phyloP scores from a whole-genome alignment of 306 rosid genomes.

The Glycyrrhiza uralensis region DNA sequence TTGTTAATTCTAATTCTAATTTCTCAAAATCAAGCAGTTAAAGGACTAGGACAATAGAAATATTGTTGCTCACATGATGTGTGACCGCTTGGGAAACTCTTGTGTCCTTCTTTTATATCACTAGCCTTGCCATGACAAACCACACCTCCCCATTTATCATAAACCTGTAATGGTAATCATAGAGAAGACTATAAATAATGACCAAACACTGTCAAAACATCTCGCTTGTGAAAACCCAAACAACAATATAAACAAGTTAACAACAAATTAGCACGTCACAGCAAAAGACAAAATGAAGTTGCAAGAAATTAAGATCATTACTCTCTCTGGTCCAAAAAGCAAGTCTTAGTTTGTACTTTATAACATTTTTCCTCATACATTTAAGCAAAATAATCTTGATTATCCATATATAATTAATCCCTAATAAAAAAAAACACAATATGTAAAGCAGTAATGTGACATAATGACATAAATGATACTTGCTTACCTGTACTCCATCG shows the following conservation, averaged over 20 bases:
- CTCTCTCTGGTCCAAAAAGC: background rate
- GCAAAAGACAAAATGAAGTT: background rate
- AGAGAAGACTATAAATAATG: background rate
- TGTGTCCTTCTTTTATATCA: conserved; percentile 88
- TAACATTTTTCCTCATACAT: too few species aligned
- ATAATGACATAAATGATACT: background rate
- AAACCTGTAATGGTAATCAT: conserved; percentile 37
- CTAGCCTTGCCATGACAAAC: conserved; percentile 69
- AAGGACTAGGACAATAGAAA: background rate
- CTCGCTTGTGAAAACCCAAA: background rate
- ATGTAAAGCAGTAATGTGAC: background rate
- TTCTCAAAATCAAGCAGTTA: background rate
- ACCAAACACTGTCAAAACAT: background rate
- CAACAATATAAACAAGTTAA: background rate
- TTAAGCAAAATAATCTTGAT: background rate
- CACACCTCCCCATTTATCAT: conserved; percentile 65
- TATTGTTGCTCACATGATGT: conserved; percentile 69
- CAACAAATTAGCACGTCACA: background rate
- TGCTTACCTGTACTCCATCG: conserved; percentile 62
- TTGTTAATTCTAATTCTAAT: conserved; percentile 5
- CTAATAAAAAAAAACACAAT: too few species aligned
- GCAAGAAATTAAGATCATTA: background rate
- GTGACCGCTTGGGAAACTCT: conserved; percentile 97
- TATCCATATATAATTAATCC: too few species aligned
- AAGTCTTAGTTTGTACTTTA: background rate